Evolutionary conservation across 768 basidiomycete genomes (phyloP), one percentile per base, ranked within the genome.

Genomic region (Boletus vermiculosoides): DNA sequence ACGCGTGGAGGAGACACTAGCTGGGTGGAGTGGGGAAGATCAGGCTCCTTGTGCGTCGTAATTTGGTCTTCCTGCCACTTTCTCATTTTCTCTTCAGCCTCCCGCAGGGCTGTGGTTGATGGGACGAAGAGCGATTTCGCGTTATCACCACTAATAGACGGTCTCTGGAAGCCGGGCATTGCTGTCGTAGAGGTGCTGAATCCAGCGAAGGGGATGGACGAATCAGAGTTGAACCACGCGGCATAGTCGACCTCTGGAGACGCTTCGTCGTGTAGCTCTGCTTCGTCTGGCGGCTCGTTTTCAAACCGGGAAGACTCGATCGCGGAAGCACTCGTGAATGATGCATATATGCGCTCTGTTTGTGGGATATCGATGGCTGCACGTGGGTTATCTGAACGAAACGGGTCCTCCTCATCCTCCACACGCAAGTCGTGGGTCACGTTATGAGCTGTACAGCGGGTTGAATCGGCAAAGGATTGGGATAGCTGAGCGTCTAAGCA

Each of bases 91-190:
- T 78, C 78, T 68, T 79, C 71, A 1, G 86, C 87, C 61, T 78
- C 78, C 9, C 76, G 79, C 9, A 87, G 66, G 1, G 87, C 83
- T 23, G 72, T 72, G 33, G 72, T 74, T 6, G 86, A 87, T 1
- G 86, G 86, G 20, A 84, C 63, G 11, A 76, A 60, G n/a, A 73
- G 71, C 41, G 78, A 73, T 12, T 73, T 41, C 48, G 60, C 5
- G 9, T 7, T 30, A 13, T 20, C 22, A 2, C 50, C 50, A 8
- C 25, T 40, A 33, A 56, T 8, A 16, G 63, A 58, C 0, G 62
- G 60, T 50, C 64, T 60, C 54, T 67, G 63, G 40, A 65, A 69
- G 30, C n/a, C 49, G 3, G 61, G 41, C 16, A 59, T 51, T 11
- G 62, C 59, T 49, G 68, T 62, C 8, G 66, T 59, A 16, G 80